These are phyloP conservation scores for Sclerospora graminicola DNA, from an alignment of 352 stramenopile genomes.

Conservation along the genomic window DNA sequence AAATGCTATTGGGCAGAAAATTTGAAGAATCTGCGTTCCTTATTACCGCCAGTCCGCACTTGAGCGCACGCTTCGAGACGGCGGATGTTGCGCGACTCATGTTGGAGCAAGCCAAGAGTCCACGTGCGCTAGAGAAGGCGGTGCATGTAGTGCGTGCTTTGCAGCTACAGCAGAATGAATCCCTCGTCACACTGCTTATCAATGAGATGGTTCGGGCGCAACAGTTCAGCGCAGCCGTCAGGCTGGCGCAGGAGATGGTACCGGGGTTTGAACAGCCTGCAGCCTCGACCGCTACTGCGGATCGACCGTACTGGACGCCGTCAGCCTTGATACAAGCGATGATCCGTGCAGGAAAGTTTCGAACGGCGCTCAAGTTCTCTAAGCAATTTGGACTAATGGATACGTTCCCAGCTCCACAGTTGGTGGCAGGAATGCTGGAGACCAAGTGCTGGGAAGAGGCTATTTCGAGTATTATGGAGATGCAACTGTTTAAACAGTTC, in stretches of 20 bases:
- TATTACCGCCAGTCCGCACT: slow-evolving; percentile 36
- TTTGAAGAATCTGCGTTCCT: slow-evolving; percentile 63
- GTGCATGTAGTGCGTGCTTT: slow-evolving; percentile 69
- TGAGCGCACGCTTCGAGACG: slow-evolving; percentile 65
- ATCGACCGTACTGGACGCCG: slow-evolving; percentile 57
- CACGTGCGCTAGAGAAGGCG: slow-evolving; percentile 37
- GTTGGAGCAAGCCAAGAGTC: slow-evolving; percentile 35
- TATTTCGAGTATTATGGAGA: slow-evolving; percentile 65
- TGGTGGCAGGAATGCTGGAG: slow-evolving; percentile 66
- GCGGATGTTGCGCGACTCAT: slow-evolving; percentile 72
- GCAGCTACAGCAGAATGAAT: slow-evolving; percentile 52
- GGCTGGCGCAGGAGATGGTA: slow-evolving; percentile 74
- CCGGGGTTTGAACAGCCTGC: slow-evolving; percentile 49
- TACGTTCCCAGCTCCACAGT: slow-evolving; percentile 47
- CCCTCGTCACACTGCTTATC: slow-evolving; percentile 75
- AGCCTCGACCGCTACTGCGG: slow-evolving; percentile 2
- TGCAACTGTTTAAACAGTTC: slow-evolving; percentile 59
- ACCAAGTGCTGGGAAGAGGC: slow-evolving; percentile 57
- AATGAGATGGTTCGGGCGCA: slow-evolving; percentile 58
- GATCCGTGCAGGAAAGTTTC: slow-evolving; percentile 62
- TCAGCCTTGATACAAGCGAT: slow-evolving; percentile 76
- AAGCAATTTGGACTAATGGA: slow-evolving; percentile 73
- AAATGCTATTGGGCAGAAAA: slow-evolving; percentile 28
- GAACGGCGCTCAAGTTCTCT: slow-evolving; percentile 62
- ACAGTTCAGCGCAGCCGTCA: slow-evolving; percentile 62